Percentiles rank a stretch among this genome's conserved stretches.
phyloP scores from a whole-genome alignment of 2,329 filamentous ascomycete species.

The Xylariaceae sp. region DNA sequence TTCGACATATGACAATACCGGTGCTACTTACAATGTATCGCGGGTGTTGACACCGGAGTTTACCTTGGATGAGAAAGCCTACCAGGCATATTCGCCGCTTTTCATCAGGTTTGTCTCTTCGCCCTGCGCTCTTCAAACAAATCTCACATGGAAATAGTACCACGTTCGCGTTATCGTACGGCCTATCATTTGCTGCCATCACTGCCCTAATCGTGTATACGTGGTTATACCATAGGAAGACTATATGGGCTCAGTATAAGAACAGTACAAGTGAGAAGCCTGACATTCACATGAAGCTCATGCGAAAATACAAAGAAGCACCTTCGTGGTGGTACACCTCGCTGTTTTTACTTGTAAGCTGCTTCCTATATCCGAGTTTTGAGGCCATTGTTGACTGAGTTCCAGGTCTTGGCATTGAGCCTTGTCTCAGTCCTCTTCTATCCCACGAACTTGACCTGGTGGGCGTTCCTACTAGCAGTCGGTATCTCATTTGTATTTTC shows the following conservation, averaged over 20 bases:
- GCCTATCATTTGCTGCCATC: constrained; percentile 68
- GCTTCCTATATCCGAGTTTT: constrained; percentile 1
- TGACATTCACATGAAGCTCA: constrained; percentile 59
- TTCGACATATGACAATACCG: constrained; percentile 68
- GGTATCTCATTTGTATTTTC: constrained; percentile 60
- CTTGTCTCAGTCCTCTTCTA: constrained; percentile 54
- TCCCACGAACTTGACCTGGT: constrained; percentile 66
- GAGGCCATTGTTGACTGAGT: constrained; percentile 6
- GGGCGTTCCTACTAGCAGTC: constrained; percentile 66
- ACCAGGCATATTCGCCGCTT: constrained; percentile 62
- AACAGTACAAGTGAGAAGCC: constrained; percentile 56
- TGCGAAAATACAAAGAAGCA: constrained; percentile 59
- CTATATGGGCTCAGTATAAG: constrained; percentile 60
- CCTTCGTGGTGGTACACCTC: constrained; percentile 61
- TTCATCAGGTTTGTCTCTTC: constrained; percentile 48
- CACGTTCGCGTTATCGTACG: constrained; percentile 66
- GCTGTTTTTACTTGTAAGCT: constrained; percentile 50
- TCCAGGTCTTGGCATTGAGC: constrained; percentile 49
- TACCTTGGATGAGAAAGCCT: constrained; percentile 59
- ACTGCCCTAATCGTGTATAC: constrained; percentile 66
- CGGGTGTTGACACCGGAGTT: constrained; percentile 58
- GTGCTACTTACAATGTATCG: constrained; percentile 57
- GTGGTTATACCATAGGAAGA: constrained; percentile 60
- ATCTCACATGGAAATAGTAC: constrained; percentile 44
- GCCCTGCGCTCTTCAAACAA: constrained; percentile 1